Conservation (phyloP, 331 rosid genomes). For the Rosa hybrid region DNA sequence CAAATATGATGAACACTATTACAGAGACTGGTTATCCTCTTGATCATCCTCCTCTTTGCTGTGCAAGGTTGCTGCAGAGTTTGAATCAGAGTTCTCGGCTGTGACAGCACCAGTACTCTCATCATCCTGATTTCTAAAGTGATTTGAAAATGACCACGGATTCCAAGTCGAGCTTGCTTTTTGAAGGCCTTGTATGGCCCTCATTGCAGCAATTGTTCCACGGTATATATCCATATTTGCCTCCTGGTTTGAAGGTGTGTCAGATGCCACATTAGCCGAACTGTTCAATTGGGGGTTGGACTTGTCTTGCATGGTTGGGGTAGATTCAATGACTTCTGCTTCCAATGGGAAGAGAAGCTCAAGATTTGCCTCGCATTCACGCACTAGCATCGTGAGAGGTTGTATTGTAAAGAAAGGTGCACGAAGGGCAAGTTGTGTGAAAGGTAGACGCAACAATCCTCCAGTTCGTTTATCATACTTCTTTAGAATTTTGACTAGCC, state of each 20-base stretch:
- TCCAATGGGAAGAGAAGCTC: conserved; percentile 91
- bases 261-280: conserved; percentile 24
- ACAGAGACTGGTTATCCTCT: conserved; percentile 37
- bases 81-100: conserved; percentile 71
- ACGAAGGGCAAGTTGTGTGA: conserved; percentile 71
- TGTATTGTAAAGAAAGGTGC: conserved; percentile 91
- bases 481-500: conserved; percentile 85
- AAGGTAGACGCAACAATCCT: conserved; percentile 71
- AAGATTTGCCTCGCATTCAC: conserved; percentile 84
- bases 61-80: conserved; percentile 53
- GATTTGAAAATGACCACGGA: conserved; percentile 81
- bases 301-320: conserved; percentile 33
- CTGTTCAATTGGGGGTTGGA: conserved; percentile 28
- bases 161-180: conserved; percentile 85
- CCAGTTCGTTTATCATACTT: conserved; percentile 97
- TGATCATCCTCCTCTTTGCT: conserved; percentile 43
- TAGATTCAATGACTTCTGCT: conserved; percentile 80
- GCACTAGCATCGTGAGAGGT: conserved; percentile 77
- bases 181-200: conserved; percentile 77
- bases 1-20: conserved; percentile 22
- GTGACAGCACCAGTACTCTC: conserved; percentile 77
- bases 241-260: conserved; percentile 57
- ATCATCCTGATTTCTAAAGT: conserved; percentile 58
- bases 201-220: conserved; percentile 87
- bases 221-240: conserved; percentile 66